phyloP scores from a whole-genome alignment of 768 basidiomycete species.

The Boletus pseudopeckii region DNA sequence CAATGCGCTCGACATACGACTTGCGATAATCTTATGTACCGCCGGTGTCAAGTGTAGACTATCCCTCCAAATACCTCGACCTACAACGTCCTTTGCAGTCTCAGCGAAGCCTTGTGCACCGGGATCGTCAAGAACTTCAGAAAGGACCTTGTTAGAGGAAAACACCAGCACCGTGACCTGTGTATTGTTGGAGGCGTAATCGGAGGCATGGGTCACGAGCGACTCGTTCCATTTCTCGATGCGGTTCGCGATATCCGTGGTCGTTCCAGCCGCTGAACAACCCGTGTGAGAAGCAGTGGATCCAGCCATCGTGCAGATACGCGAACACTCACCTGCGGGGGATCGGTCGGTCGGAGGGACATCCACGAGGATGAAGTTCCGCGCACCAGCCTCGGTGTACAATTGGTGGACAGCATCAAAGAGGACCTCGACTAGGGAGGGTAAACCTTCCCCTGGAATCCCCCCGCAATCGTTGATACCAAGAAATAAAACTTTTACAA shows the following conservation, averaged over 20 bases:
- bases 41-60: constrained; percentile 34
- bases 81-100: neutral
- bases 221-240: constrained; percentile 6
- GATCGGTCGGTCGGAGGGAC: constrained; percentile 14
- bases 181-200: neutral
- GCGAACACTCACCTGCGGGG: neutral
- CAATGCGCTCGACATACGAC: constrained; percentile 1
- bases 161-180: constrained; percentile 1
- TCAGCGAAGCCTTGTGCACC: constrained; percentile 5
- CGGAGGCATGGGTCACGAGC: neutral
- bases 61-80: constrained; percentile 27
- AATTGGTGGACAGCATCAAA: constrained; percentile 3
- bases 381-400: neutral
- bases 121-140: constrained; percentile 10
- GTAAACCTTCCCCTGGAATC: neutral
- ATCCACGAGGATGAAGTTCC: constrained; percentile 14
- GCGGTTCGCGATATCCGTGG: neutral
- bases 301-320: neutral
- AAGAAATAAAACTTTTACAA: constrained; percentile 3
- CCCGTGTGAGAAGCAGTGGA: neutral
- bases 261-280: neutral
- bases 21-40: constrained; percentile 34
- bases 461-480: constrained; percentile 14
- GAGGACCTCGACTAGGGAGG: neutral
- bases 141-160: constrained; percentile 8